phyloP scores from a whole-genome alignment of 352 stramenopile genomes.

The Globisporangium paddicum region DNA sequence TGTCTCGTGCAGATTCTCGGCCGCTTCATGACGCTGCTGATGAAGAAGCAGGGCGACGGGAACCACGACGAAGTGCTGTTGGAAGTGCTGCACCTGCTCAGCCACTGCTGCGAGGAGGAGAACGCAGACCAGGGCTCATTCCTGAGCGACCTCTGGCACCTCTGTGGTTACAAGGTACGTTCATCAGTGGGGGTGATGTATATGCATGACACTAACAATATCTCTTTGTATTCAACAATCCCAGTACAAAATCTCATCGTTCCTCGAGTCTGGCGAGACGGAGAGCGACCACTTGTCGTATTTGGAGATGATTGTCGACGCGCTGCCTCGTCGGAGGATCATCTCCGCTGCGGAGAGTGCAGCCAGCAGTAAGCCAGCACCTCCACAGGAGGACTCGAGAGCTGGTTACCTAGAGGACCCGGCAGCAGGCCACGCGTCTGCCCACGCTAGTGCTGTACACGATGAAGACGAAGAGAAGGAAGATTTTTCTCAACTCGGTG shows the following conservation, averaged over 20 bases:
- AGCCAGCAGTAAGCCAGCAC: neutral
- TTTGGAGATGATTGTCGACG: conserved; percentile 64
- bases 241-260: conserved; percentile 44
- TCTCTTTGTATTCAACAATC: too few species aligned
- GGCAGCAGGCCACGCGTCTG: conserved; percentile 5
- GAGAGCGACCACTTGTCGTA: conserved; percentile 65
- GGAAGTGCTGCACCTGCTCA: conserved; percentile 55
- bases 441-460: neutral
- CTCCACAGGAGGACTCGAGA: neutral
- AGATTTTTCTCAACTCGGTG: neutral
- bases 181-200: too few species aligned
- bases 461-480: conserved; percentile 5
- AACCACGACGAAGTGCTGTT: conserved; percentile 40
- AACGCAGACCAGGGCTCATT: conserved; percentile 57
- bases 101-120: conserved; percentile 45
- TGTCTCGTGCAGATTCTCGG: conserved; percentile 15
- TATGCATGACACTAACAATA: neutral
- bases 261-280: conserved; percentile 45
- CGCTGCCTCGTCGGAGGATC: conserved; percentile 42
- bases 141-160: conserved; percentile 66
- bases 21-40: conserved; percentile 27
- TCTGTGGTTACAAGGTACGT: conserved; percentile 58
- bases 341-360: conserved; percentile 5
- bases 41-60: conserved; percentile 23
- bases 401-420: neutral